These are phyloP conservation scores for Oryza glumipatula DNA, from an alignment of 176 grass and related monocot genomes.

Conservation along the genomic window DNA sequence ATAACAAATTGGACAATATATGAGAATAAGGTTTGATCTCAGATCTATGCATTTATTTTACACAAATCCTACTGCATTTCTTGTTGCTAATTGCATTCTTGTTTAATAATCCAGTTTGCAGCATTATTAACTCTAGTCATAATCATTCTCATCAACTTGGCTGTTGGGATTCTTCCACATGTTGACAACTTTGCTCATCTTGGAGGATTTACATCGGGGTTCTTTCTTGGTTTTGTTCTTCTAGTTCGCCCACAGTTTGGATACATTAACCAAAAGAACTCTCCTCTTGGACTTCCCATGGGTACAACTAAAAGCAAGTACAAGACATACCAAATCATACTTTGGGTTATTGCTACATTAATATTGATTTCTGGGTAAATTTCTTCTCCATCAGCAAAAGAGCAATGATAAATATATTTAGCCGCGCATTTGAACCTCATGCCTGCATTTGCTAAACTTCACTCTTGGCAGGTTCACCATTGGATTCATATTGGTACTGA, in stretches of 20 bases:
- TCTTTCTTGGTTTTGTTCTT: conserved; percentile 92
- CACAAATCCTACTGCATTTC: not conserved
- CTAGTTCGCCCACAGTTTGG: conserved; percentile 80
- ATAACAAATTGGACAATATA: conserved; percentile 99
- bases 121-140: conserved; percentile 75
- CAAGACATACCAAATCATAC: conserved; percentile 81
- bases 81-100: conserved; percentile 37
- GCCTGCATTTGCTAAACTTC: conserved; percentile 44
- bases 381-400: conserved; percentile 19
- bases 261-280: conserved; percentile 82
- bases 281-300: conserved; percentile 58
- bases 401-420: conserved; percentile 10
- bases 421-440: conserved; percentile 25
- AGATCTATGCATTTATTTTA: conserved; percentile 12
- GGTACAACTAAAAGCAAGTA: conserved; percentile 65
- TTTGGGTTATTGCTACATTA: conserved; percentile 56
- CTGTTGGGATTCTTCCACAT: conserved; percentile 80
- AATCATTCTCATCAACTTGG: conserved; percentile 83
- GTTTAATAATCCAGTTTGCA: conserved; percentile 57
- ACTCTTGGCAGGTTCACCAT: conserved; percentile 69
- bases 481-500: conserved; percentile 63
- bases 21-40: conserved; percentile 77
- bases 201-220: conserved; percentile 85
- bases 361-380: conserved; percentile 68
- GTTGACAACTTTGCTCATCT: conserved; percentile 97